phyloP scores from a whole-genome alignment of 345 rosid species.

The Euphorbia tirucalli region DNA sequence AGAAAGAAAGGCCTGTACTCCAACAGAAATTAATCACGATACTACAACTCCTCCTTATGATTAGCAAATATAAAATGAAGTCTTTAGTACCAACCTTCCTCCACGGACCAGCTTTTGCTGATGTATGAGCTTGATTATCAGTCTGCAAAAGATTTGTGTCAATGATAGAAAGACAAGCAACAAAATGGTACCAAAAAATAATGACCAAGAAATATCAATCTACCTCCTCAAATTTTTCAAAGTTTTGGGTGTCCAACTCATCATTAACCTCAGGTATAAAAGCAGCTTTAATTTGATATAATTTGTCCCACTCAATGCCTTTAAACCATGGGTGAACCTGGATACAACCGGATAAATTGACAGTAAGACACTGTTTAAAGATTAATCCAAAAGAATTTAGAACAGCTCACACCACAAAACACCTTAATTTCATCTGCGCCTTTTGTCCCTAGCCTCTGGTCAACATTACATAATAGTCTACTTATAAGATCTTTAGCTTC shows the following conservation, averaged over 20 bases:
- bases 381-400: constrained; percentile 4
- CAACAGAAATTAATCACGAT: background rate
- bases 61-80: constrained; percentile 5
- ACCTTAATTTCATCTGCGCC: constrained; percentile 67
- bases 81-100: constrained; percentile 30
- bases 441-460: constrained; percentile 63
- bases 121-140: constrained; percentile 27
- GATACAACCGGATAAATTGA: constrained; percentile 3
- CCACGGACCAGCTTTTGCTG: constrained; percentile 37
- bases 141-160: constrained; percentile 16
- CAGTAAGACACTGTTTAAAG: background rate
- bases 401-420: constrained; percentile 20
- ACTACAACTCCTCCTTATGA: background rate
- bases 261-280: constrained; percentile 59
- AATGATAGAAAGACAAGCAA: constrained; percentile 5
- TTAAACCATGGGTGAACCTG: constrained; percentile 65
- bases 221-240: constrained; percentile 74
- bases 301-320: constrained; percentile 56
- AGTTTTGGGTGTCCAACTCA: constrained; percentile 65
- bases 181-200: background rate
- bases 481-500: constrained; percentile 63
- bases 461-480: constrained; percentile 60
- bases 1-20: background rate
- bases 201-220: background rate
- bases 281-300: constrained; percentile 60